Evolutionary conservation across 768 basidiomycete genomes (phyloP).

Genomic region (Suillus alpinus): DNA sequence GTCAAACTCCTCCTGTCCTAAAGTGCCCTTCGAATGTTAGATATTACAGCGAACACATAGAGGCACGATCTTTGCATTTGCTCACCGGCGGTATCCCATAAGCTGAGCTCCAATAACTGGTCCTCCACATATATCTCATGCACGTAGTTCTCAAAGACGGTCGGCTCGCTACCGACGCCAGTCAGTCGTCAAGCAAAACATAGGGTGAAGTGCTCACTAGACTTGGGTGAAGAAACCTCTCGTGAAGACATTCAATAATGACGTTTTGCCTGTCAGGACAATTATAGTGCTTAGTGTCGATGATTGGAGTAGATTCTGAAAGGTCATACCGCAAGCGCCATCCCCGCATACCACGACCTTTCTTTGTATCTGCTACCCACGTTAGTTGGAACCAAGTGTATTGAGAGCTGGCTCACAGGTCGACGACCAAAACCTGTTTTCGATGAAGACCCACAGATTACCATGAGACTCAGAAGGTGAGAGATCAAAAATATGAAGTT

Average conservation of each 20-base stretch:
- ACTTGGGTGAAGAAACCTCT: conserved; percentile 93
- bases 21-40: conserved; percentile 31
- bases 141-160: conserved; percentile 97
- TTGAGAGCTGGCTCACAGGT: conserved; percentile 23
- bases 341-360: conserved; percentile 93
- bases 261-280: conserved; percentile 63
- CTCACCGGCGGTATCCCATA: conserved; percentile 97
- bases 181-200: conserved; percentile 1
- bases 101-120: conserved; percentile 81
- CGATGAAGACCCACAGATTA: conserved; percentile 55
- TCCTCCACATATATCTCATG: conserved; percentile 88
- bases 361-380: conserved; percentile 40
- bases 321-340: conserved; percentile 80
- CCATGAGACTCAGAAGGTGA: conserved; percentile 39
- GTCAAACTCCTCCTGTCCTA: conserved; percentile 96
- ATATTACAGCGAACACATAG: conserved; percentile 17
- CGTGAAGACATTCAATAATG: conserved; percentile 84
- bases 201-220: conserved; percentile 54
- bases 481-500: not conserved
- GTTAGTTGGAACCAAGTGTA: conserved; percentile 11
- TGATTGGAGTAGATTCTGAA: conserved; percentile 7
- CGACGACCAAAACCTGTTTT: conserved; percentile 52
- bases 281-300: not conserved
- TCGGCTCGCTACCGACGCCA: conserved; percentile 63
- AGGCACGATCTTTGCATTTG: not conserved